These are phyloP conservation scores for Aspergillus melleus DNA, from an alignment of 2,329 filamentous ascomycete genomes.

Conservation along the genomic window DNA sequence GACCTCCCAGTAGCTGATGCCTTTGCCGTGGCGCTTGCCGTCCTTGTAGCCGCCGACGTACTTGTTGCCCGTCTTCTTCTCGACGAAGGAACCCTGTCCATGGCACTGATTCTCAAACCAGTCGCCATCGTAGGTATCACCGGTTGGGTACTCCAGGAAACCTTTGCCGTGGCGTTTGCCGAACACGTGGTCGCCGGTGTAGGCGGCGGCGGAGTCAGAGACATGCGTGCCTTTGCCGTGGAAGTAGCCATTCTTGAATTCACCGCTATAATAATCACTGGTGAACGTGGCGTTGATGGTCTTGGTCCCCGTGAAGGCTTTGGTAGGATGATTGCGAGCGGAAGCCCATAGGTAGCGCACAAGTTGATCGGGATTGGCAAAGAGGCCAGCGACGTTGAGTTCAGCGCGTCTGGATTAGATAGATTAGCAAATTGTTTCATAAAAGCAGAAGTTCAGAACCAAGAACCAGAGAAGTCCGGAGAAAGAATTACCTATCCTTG, in stretches of 20 bases:
- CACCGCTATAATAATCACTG: constrained; percentile 57
- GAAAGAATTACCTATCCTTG: constrained; percentile 32
- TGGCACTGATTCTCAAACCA: constrained; percentile 51
- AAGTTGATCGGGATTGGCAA: constrained; percentile 40
- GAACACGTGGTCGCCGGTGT: constrained; percentile 56
- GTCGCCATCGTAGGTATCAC: constrained; percentile 50
- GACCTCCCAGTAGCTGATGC: constrained; percentile 62
- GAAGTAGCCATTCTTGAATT: constrained; percentile 49
- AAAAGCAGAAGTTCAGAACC: neutral
- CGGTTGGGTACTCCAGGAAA: constrained; percentile 57
- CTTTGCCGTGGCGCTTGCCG: constrained; percentile 61
- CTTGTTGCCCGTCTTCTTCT: constrained; percentile 59
- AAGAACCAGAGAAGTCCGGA: neutral
- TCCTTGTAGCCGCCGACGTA: constrained; percentile 62
- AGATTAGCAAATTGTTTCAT: neutral
- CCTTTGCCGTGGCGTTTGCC: constrained; percentile 57
- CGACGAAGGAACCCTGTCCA: constrained; percentile 58
- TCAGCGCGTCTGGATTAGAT: constrained; percentile 28
- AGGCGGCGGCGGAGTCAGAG: constrained; percentile 55
- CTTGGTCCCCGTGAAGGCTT: constrained; percentile 47
- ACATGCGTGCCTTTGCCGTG: constrained; percentile 59
- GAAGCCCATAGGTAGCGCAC: constrained; percentile 47
- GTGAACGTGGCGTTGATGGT: constrained; percentile 56
- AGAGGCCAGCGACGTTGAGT: constrained; percentile 35
- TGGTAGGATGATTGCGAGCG: constrained; percentile 47